Evolutionary conservation across 1,284 basidiomycete genomes (phyloP), one percentile per base, ranked within the genome.

Genomic region (Bondarzewia mesenterica): DNA sequence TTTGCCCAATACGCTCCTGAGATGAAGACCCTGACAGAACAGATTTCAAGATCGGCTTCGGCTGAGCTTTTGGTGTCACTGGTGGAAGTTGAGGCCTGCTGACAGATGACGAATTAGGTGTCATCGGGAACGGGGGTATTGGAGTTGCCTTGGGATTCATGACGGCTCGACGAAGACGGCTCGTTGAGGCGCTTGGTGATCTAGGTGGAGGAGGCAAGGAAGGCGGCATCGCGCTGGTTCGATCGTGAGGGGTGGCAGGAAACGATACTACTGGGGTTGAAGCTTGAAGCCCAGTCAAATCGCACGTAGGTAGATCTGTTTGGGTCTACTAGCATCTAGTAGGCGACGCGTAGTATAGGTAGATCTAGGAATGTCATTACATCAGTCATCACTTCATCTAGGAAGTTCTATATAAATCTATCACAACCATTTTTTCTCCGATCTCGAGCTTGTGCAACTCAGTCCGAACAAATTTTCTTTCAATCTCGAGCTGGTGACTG

Each of bases 1-100:
- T 35, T 48, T 49, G 20, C 49, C 47, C 6, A 57, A 46, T 25
- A 58, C 50, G 41, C 48, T 49, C 42, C 36, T 57, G 63, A 2
- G 63, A 59, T 7, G 60, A 63, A 10, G 69, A 64, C 7, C 67
- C 62, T 32, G 68, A 66, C 37, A 74, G 56, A 18, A 67, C 64
- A 14, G 71, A 69, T 52, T 75, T 76, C 10, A 74, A 55, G 5
- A 61, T 57, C 25, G 64, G 60, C 37, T 53, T 52, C 5, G 53
- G 52, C 15, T 48, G 42, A 15, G 29, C 40, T 32, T 43, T 48
- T 15, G 47, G 29, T 5, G 29, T 42, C 20, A 32, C 18, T 21
- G 32, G 25, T 22, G 47, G 47, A 21, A 43, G 42, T 20, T 41
- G 47, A 48, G 40, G 25, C 29, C 29, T 10, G 12, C 29, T n/a